These are phyloP conservation scores for Syzygium oleosum DNA, from an alignment of 345 rosid species.

Conservation along the genomic window DNA sequence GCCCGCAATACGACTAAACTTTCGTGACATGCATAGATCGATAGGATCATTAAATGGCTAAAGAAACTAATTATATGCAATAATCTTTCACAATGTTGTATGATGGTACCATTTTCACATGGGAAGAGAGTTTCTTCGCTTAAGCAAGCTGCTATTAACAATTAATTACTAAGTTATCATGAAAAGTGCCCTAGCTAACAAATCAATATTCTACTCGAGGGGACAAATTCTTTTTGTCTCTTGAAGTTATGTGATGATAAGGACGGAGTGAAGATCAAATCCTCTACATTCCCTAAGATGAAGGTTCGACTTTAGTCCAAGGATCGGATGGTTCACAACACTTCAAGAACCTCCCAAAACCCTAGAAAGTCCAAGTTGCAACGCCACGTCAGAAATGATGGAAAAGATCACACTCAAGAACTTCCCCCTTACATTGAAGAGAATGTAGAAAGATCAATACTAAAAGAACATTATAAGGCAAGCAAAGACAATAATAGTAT, in stretches of 20 bases:
- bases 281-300: background rate
- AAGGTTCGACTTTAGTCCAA: background rate
- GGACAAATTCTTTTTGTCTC: background rate
- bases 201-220: background rate
- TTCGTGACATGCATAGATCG: background rate
- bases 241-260: background rate
- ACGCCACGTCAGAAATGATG: background rate
- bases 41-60: background rate
- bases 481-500: conserved; percentile 6
- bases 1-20: background rate
- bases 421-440: background rate
- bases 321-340: background rate
- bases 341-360: background rate
- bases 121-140: background rate
- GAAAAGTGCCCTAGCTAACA: background rate
- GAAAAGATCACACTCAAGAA: background rate
- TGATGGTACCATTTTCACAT: background rate
- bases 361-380: background rate
- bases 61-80: background rate
- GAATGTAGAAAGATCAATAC: background rate
- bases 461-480: background rate
- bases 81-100: background rate
- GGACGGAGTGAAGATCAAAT: background rate
- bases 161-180: background rate
- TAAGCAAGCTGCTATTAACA: background rate